Percentiles rank a stretch among this genome's conserved stretches.
Evolutionary conservation across 2,329 filamentous ascomycete genomes (phyloP).

Genomic region (Colletotrichum noveboracense): DNA sequence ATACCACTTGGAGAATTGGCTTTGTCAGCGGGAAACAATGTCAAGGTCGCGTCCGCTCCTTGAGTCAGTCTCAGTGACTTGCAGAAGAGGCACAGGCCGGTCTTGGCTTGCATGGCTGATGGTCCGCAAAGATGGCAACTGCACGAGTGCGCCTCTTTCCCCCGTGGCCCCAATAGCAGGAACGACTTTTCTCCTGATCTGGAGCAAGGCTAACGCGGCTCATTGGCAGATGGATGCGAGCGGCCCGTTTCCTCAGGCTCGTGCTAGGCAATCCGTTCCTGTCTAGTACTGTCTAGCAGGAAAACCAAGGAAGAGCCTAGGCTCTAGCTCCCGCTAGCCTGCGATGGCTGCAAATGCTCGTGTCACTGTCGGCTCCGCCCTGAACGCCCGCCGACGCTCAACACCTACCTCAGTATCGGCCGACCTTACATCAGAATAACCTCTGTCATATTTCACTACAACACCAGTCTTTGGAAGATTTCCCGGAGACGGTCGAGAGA

Average conservation of each 20-base stretch:
- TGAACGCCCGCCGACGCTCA: background rate
- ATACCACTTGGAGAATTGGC: background rate
- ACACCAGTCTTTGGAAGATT: background rate
- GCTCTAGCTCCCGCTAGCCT: background rate
- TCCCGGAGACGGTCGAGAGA: background rate
- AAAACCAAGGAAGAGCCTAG: background rate
- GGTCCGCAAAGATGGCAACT: background rate
- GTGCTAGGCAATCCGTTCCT: background rate
- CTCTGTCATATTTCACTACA: background rate
- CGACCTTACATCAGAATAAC: background rate
- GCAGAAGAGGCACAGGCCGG: background rate
- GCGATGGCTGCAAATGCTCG: background rate
- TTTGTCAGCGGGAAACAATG: background rate
- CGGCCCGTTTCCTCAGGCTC: constrained; percentile 7
- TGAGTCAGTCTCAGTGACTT: background rate
- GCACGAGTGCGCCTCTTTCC: background rate
- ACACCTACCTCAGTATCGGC: background rate
- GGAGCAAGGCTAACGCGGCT: background rate
- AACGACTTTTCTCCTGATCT: background rate
- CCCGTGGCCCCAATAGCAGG: background rate
- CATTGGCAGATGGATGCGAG: background rate
- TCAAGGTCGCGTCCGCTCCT: background rate
- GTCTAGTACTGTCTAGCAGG: background rate
- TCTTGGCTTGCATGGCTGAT: constrained; percentile 6
- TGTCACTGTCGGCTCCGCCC: background rate